Percentiles rank a stretch among this genome's conserved stretches.
phyloP scores from a whole-genome alignment of 2,329 filamentous ascomycete genomes.

The Sporothrix schenckii region DNA sequence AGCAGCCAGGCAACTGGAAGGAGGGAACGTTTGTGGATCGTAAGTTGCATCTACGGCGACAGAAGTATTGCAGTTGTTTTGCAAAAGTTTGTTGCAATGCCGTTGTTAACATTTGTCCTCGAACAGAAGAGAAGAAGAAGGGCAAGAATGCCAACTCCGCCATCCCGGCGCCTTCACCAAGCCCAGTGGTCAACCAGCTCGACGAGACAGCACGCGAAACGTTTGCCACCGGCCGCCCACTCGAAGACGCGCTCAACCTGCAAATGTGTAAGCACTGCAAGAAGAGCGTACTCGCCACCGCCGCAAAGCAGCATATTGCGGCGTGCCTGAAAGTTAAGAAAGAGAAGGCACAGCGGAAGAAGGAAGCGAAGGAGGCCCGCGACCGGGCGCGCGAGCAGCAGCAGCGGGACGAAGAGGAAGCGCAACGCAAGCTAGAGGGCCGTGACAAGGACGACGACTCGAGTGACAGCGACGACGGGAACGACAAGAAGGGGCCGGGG shows the following conservation, averaged over 20 bases:
- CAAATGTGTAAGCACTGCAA: constrained; percentile 94
- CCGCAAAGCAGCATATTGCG: constrained; percentile 77
- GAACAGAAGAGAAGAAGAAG: constrained; percentile 55
- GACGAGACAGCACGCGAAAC: constrained; percentile 76
- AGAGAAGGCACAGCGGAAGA: constrained; percentile 76
- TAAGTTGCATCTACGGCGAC: constrained; percentile 43
- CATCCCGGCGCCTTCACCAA: constrained; percentile 52
- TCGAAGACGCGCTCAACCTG: constrained; percentile 77
- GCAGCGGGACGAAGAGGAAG: constrained; percentile 62
- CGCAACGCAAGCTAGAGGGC: constrained; percentile 56
- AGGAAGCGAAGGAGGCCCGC: constrained; percentile 71
- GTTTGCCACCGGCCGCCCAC: constrained; percentile 78
- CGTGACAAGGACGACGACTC: constrained; percentile 46
- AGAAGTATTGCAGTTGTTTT: too few species aligned
- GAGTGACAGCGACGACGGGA: constrained; percentile 51
- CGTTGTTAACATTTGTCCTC: constrained; percentile 2
- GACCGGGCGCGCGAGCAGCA: constrained; percentile 65
- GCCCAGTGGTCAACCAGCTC: constrained; percentile 66
- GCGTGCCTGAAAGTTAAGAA: constrained; percentile 84
- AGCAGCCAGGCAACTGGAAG: constrained; percentile 71
- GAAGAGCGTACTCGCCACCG: constrained; percentile 76
- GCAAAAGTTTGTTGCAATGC: too few species aligned
- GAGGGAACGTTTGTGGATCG: constrained; percentile 67
- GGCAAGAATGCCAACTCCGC: constrained; percentile 48
- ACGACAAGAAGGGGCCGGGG: constrained; percentile 27